Evolutionary conservation across 2,329 filamentous ascomycete species (phyloP), one percentile per base, ranked within the genome.

Genomic region (Phialocephala sp.): DNA sequence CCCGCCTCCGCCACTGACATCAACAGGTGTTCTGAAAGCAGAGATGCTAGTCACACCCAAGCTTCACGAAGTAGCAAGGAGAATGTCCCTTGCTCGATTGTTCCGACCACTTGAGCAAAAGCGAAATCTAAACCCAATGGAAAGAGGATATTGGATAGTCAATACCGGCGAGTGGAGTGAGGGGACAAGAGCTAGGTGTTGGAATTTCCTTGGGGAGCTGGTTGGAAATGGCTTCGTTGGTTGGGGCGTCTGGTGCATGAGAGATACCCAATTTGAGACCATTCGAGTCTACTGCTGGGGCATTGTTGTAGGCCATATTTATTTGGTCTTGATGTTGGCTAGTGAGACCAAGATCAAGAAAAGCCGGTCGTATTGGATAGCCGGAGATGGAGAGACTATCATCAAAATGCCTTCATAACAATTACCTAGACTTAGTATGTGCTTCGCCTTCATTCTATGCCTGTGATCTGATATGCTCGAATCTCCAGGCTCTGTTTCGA

Each of bases 271-370:
- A n/a, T 22, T 22, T 39, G 68, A 70, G 18, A 76, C 70, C 1
- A 76, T 96, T 1, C 84, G 87, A 39, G 76, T 94, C 1, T 95
- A 91, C 75, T 92, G 91, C 73, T 97, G 91, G 89, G 93, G 91
- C 0, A 85, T 89, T 68, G 80, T 92, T 0, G 86, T 87, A 0
- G 84, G 87, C 62, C 89, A 96, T 72, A 83, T 92, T 39, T 97
- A 93, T 76, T 78, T 95, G 4, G 76, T 94, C 45, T 77, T 97
- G 0, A 94, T 91, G 74, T 78, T 93, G 15, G 90, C 88, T 0
- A 94, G 89, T 71, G 82, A 86, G 63, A 83, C 89, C 37, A 82
- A 83, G 66, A 77, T 94, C 18, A 83, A 85, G 65, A 80, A 80
- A 8, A 84, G 84, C 9, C 84, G 84, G 0, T 80, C 86, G 15